Percentiles rank a stretch among this genome's conserved stretches.
phyloP scores from a whole-genome alignment of 2,329 filamentous ascomycete genomes.

The Colletotrichum higginsianum region DNA sequence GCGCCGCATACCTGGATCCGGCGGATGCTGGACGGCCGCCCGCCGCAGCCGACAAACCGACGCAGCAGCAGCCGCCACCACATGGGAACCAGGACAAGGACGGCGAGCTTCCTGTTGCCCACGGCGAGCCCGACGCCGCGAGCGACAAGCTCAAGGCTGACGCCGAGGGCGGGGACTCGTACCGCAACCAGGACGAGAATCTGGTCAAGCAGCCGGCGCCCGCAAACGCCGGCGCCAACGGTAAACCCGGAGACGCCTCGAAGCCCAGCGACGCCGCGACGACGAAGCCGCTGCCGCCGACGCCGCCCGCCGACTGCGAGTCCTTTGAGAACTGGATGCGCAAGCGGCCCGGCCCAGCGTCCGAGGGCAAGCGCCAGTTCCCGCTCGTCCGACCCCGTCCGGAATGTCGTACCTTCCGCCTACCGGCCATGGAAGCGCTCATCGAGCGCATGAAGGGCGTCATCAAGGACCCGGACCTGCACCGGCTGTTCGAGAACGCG shows the following conservation, averaged over 20 bases:
- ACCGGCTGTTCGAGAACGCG: conserved; percentile 85
- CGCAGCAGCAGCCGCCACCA: conserved; percentile 3
- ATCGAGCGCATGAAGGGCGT: conserved; percentile 64
- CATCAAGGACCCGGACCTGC: conserved; percentile 73
- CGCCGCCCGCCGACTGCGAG: conserved; percentile 10
- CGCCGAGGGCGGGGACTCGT: conserved; percentile 33
- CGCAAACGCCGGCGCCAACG: background rate
- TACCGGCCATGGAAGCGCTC: conserved; percentile 81
- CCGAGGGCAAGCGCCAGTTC: conserved; percentile 80
- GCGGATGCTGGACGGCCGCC: background rate
- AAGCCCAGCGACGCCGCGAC: conserved; percentile 7
- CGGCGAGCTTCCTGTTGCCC: background rate
- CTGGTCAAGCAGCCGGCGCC: conserved; percentile 20
- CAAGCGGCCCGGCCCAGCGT: conserved; percentile 52
- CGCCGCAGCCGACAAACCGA: background rate
- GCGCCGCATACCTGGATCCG: conserved; percentile 11
- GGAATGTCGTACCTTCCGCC: conserved; percentile 86
- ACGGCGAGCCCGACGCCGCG: conserved; percentile 30
- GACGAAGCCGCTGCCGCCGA: conserved; percentile 4
- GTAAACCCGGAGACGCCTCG: background rate
- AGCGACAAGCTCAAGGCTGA: conserved; percentile 31
- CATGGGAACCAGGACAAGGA: conserved; percentile 25
- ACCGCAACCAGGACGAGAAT: conserved; percentile 38
- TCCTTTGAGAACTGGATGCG: conserved; percentile 38
- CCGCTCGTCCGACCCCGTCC: conserved; percentile 84